Evolutionary conservation across 768 basidiomycete species (phyloP).

Genomic region (Calvatia gigantea): DNA sequence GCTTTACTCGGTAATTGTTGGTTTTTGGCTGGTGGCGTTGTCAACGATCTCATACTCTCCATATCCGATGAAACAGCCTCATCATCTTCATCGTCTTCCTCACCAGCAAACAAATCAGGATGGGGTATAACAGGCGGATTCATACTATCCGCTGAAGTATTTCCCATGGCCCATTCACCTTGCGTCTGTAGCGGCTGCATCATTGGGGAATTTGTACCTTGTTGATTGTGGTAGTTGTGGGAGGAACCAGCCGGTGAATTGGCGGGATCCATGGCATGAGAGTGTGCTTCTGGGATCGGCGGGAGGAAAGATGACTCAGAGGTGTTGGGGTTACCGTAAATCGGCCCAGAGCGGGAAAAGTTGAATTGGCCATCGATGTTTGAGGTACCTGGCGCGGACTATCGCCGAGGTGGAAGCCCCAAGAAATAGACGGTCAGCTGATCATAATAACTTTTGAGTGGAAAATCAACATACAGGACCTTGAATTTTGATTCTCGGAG

Average conservation of each 20-base stretch:
- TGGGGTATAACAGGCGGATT: slow-evolving; percentile 7
- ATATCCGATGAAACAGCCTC: slow-evolving; percentile 26
- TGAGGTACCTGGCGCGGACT: not conserved
- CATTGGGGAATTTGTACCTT: not conserved
- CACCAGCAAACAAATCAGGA: not conserved
- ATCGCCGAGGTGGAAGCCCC: no score
- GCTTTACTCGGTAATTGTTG: not conserved
- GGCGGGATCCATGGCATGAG: not conserved
- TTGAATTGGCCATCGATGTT: not conserved
- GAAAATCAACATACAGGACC: slow-evolving; percentile 30
- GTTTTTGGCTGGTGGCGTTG: slow-evolving; percentile 22
- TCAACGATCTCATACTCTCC: slow-evolving; percentile 25
- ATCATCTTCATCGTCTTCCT: slow-evolving; percentile 20
- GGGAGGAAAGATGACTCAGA: slow-evolving; percentile 3
- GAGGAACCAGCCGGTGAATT: not conserved
- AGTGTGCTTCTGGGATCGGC: not conserved
- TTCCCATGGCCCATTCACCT: not conserved
- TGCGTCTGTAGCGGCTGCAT: not conserved
- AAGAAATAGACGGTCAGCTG: no score
- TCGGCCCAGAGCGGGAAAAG: not conserved
- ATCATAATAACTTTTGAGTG: no score
- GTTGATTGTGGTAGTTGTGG: not conserved
- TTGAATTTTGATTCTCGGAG: slow-evolving; percentile 31
- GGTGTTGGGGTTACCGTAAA: not conserved
- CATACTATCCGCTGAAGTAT: slow-evolving; percentile 6